phyloP scores from a whole-genome alignment of 2,329 filamentous ascomycete genomes.

The Diaporthe ilicicola region DNA sequence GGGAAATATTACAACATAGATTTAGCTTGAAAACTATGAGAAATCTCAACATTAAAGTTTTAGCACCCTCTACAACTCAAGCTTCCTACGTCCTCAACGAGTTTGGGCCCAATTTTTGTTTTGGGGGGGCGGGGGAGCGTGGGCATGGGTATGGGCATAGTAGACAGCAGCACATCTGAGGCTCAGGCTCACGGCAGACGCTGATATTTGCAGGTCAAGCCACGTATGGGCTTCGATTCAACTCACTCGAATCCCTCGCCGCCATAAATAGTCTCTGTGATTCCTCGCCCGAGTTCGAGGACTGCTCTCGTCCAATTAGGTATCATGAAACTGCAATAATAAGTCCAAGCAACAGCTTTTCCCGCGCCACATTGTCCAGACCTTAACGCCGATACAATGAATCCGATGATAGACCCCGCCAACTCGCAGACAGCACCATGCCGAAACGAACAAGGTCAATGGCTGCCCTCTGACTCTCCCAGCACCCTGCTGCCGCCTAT shows the following conservation, averaged over 20 bases:
- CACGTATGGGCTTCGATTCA: too few species aligned
- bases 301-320: constrained; percentile 7
- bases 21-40: constrained; percentile 15
- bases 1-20: constrained; percentile 21
- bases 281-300: neutral
- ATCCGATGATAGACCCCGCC: neutral
- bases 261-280: neutral
- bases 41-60: neutral
- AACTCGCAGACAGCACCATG: neutral
- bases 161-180: neutral
- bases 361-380: neutral
- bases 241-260: too few species aligned
- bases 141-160: neutral
- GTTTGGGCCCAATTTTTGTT: too few species aligned
- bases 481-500: constrained; percentile 44
- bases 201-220: neutral
- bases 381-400: constrained; percentile 32
- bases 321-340: constrained; percentile 25
- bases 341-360: neutral
- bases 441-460: neutral
- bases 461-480: neutral
- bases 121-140: too few species aligned
- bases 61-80: too few species aligned
- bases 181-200: neutral
- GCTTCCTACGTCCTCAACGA: neutral